Evolutionary conservation across 768 basidiomycete genomes (phyloP).

Genomic region (Boletus eberwhitei): DNA sequence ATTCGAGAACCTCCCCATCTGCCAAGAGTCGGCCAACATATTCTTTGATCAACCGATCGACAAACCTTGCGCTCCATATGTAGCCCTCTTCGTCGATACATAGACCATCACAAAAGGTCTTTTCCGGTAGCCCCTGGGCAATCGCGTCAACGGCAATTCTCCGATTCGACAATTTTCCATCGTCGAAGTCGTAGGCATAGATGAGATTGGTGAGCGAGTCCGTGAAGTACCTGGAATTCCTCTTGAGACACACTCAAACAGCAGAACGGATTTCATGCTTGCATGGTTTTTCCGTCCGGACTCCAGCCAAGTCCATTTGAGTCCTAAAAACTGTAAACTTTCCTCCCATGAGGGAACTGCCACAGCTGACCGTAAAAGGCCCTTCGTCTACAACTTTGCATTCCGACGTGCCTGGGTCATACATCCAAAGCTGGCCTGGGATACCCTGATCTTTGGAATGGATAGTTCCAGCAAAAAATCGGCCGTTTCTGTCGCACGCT

Average conservation of each 20-base stretch:
- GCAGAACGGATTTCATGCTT: constrained; percentile 5
- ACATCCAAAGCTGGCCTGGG: constrained; percentile 56
- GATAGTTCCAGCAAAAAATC: constrained; percentile 66
- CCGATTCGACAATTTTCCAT: constrained; percentile 54
- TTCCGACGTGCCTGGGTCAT: constrained; percentile 47
- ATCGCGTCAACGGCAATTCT: constrained; percentile 57
- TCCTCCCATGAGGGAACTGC: constrained; percentile 3
- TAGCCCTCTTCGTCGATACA: constrained; percentile 62
- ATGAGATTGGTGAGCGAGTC: constrained; percentile 65
- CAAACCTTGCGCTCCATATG: constrained; percentile 58
- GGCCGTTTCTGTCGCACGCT: constrained; percentile 59
- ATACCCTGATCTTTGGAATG: constrained; percentile 46
- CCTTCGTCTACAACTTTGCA: constrained; percentile 56
- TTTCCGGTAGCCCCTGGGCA: constrained; percentile 46
- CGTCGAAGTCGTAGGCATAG: constrained; percentile 51
- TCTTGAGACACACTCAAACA: constrained; percentile 8
- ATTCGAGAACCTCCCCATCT: constrained; percentile 67
- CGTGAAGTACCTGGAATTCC: constrained; percentile 58
- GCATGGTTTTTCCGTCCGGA: constrained; percentile 19
- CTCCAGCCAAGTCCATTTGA: constrained; percentile 24
- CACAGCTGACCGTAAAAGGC: constrained; percentile 55
- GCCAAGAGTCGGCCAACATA: neutral
- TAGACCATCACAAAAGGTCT: constrained; percentile 61
- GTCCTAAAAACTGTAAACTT: constrained; percentile 8
- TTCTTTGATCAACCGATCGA: constrained; percentile 21